Conservation (phyloP, 164 flowering plant genomes). For the Umbilicus rupestris region DNA sequence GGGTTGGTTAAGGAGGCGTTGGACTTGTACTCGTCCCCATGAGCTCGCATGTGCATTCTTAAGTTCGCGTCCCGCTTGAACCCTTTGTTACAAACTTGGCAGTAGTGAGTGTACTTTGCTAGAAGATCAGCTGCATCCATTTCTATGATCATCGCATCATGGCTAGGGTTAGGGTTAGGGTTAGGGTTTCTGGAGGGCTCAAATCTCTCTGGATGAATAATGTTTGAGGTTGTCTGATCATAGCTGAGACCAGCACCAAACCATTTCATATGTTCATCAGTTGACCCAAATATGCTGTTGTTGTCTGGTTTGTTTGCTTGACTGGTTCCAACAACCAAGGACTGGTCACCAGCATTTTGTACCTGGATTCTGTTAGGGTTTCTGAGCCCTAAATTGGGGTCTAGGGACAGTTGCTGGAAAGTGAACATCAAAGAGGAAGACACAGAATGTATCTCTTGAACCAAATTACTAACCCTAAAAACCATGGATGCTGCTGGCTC, state of each 20-base stretch:
- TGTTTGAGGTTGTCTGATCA: too few species aligned
- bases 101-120: conserved; percentile 59
- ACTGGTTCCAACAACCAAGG: neutral
- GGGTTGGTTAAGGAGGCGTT: conserved; percentile 43
- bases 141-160: conserved; percentile 29
- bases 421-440: conserved; percentile 65
- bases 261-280: too few species aligned
- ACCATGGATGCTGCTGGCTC: conserved; percentile 23
- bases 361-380: neutral
- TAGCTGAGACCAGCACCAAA: neutral
- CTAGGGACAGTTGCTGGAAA: conserved; percentile 35
- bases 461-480: conserved; percentile 27
- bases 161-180: neutral
- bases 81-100: conserved; percentile 68
- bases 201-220: neutral
- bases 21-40: conserved; percentile 64
- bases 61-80: conserved; percentile 78
- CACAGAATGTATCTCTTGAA: conserved; percentile 50
- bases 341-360: neutral
- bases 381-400: neutral
- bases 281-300: too few species aligned
- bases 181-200: neutral
- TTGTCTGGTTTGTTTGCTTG: neutral
- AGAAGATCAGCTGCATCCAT: conserved; percentile 39
- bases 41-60: conserved; percentile 91